Evolutionary conservation across 2,329 filamentous ascomycete species (phyloP), one percentile per base, ranked within the genome.

Genomic region (Phaeosphaeria sp.): DNA sequence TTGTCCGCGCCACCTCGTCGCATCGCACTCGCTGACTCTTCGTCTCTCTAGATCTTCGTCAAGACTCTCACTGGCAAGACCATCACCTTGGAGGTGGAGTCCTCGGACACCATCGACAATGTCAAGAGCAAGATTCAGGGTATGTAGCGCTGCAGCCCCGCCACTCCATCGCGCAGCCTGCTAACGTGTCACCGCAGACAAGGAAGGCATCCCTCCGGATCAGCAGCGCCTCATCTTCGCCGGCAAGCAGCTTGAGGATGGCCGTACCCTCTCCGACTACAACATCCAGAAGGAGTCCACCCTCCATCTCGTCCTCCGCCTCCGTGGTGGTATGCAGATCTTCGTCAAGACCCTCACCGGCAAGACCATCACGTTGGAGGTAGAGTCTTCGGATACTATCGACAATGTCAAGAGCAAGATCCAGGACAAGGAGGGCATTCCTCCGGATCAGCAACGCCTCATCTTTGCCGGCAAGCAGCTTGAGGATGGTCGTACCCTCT

Each of bases 221-320:
- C 94, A 98, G 81, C 94, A 98, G 84, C 94, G 94, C 71, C 80
- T 98, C 72, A 97, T 97, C 79, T 98, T 97, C 71, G 94, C 94
- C 46, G 94, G 93, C 64, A 97, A 97, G 86, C 93, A 97, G 79
- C 90, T 97, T 3, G 94, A 98, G 80, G 94, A 98, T 71, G 94
- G 94, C 62, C 92, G 93, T 59, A 96, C 93, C 48, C 83, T 97
- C 1, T 90, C 87, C 67, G 93, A 97, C 77, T 97, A 97, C 87
- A 97, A 97, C 82, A 97, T 97, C 52, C 93, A 97, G 81, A 96
- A 96, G 78, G 79, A 83, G 78, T 88, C 85, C 0, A 92, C 89
- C 13, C 87, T 92, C 6, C 90, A 92, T 69, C 81, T 92, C 42
- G 89, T 92, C 63, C 88, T 92, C 70, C 89, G 89, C 78, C 89